These are phyloP conservation scores for Epichloe sp. DNA, from an alignment of 2,329 filamentous ascomycete genomes.

Conservation along the genomic window DNA sequence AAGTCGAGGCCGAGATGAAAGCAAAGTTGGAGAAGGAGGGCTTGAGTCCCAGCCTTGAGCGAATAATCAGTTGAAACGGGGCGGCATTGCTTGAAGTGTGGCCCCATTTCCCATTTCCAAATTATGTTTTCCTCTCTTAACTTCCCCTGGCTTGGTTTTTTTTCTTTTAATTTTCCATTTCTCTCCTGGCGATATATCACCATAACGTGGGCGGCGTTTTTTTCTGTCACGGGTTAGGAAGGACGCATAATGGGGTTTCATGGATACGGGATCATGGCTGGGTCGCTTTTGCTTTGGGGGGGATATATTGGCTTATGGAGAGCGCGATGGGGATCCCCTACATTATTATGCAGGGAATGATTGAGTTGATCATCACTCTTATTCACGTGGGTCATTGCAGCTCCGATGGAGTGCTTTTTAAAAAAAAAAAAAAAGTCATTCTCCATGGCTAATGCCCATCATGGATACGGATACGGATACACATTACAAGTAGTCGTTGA, in stretches of 20 bases:
- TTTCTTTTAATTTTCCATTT: background rate
- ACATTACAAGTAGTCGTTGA: too few species aligned
- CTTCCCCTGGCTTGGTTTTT: background rate
- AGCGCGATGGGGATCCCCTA: too few species aligned
- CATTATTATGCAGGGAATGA: too few species aligned
- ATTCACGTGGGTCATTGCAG: too few species aligned
- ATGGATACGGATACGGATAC: too few species aligned
- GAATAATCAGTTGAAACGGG: slow-evolving; percentile 32
- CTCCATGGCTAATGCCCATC: too few species aligned
- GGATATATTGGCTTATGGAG: too few species aligned
- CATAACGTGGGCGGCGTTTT: slow-evolving; percentile 3
- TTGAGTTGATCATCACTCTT: too few species aligned
- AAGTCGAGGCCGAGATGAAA: slow-evolving; percentile 39
- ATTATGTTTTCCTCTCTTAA: background rate
- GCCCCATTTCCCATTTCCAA: background rate
- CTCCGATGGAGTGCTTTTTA: too few species aligned
- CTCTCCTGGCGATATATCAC: background rate
- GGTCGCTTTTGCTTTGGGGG: background rate
- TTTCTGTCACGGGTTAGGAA: background rate
- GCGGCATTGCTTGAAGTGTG: background rate
- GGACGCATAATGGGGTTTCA: slow-evolving; percentile 5
- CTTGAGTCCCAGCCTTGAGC: slow-evolving; percentile 27
- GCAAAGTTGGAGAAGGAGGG: slow-evolving; percentile 33
- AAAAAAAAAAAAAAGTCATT: too few species aligned
- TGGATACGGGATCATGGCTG: background rate